phyloP scores from a whole-genome alignment of 2,329 filamentous ascomycete species.

The Penicillium sp. region DNA sequence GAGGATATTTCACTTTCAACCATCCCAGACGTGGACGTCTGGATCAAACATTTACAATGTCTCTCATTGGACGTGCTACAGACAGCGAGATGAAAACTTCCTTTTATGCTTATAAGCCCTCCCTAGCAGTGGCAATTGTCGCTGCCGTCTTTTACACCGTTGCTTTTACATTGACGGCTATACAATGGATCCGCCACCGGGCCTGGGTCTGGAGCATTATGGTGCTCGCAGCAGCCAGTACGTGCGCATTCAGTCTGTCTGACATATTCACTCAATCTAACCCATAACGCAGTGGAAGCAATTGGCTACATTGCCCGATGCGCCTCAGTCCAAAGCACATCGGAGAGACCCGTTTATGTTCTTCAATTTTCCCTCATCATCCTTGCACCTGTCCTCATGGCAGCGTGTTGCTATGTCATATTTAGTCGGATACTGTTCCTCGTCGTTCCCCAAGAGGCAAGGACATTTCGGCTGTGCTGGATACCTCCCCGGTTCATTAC shows the following conservation, averaged over 20 bases:
- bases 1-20: not conserved
- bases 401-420: constrained; percentile 34
- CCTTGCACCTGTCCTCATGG: constrained; percentile 36
- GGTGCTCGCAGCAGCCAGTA: constrained; percentile 28
- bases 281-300: constrained; percentile 29
- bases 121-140: constrained; percentile 22
- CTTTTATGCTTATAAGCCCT: constrained; percentile 24
- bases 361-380: constrained; percentile 35
- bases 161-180: constrained; percentile 20
- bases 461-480: constrained; percentile 33
- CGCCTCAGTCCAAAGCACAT: constrained; percentile 23
- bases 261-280: not conserved
- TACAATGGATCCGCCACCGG: constrained; percentile 29
- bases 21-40: not conserved
- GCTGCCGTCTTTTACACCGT: constrained; percentile 23
- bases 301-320: constrained; percentile 31
- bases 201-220: constrained; percentile 29
- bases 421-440: constrained; percentile 36
- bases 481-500: constrained; percentile 30
- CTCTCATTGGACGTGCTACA: not conserved
- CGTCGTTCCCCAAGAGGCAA: constrained; percentile 28
- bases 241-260: not conserved
- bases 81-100: constrained; percentile 1
- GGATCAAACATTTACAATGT: not conserved
- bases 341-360: constrained; percentile 24